Conservation (phyloP, 2,329 filamentous ascomycete species). For the Xylariaceae sp. region DNA sequence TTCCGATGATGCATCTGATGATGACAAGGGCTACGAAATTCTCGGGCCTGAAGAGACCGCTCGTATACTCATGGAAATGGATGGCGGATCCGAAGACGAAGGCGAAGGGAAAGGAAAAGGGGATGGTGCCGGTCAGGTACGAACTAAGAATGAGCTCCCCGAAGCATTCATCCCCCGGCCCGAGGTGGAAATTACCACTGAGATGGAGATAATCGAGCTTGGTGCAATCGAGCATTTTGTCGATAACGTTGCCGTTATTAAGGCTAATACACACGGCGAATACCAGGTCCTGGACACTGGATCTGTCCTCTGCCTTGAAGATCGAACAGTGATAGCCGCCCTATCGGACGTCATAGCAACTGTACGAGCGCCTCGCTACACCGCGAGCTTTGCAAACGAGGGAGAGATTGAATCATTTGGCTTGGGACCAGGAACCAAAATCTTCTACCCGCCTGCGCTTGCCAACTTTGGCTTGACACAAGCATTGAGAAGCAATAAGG, state of each 20-base stretch:
- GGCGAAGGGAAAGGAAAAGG: constrained; percentile 50
- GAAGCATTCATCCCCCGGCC: constrained; percentile 68
- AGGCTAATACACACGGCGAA: constrained; percentile 72
- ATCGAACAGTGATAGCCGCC: constrained; percentile 72
- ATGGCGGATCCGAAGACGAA: constrained; percentile 76
- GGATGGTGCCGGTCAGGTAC: constrained; percentile 49
- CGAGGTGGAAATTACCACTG: constrained; percentile 68
- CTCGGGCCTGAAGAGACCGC: constrained; percentile 79
- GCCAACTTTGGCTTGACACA: constrained; percentile 85
- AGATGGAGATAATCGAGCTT: constrained; percentile 72
- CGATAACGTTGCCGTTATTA: constrained; percentile 73
- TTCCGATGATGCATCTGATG: constrained; percentile 51
- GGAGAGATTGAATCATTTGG: constrained; percentile 65
- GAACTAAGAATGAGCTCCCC: constrained; percentile 75
- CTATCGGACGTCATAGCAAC: constrained; percentile 83
- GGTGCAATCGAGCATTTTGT: constrained; percentile 74
- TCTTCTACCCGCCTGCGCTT: constrained; percentile 77
- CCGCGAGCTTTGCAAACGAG: constrained; percentile 66
- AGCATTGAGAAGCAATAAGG: constrained; percentile 72
- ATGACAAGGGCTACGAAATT: constrained; percentile 56
- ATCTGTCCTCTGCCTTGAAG: constrained; percentile 74
- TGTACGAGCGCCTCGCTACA: constrained; percentile 82
- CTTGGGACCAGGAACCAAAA: constrained; percentile 61
- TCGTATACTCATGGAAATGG: constrained; percentile 77
- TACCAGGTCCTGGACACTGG: constrained; percentile 80